A percentile compares a stretch with the other conserved stretches of the same genome.
phyloP scores from a whole-genome alignment of 352 stramenopile genomes.

The Phytophthora crassamura region DNA sequence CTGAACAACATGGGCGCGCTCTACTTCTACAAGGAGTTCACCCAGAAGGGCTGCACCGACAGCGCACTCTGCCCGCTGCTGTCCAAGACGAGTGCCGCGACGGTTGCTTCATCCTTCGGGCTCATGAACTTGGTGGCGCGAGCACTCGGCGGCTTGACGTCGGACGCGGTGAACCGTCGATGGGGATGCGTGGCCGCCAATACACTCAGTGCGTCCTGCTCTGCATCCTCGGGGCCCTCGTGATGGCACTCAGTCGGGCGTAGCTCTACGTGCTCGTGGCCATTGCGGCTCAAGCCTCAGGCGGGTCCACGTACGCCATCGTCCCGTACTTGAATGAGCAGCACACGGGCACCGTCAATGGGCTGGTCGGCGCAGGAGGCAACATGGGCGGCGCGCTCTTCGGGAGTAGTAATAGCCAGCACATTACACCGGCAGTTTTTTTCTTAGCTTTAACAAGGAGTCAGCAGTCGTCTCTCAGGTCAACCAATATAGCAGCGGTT shows the following conservation, averaged over 20 bases:
- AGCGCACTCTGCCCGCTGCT: slow-evolving; percentile 47
- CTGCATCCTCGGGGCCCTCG: slow-evolving; percentile 71
- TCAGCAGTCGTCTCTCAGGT: no score
- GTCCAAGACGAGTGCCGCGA: slow-evolving; percentile 72
- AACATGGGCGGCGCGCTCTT: slow-evolving; percentile 81
- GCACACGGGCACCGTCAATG: slow-evolving; percentile 71
- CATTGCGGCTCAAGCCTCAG: slow-evolving; percentile 89
- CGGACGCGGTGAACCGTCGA: slow-evolving; percentile 83
- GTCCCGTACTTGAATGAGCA: slow-evolving; percentile 77
- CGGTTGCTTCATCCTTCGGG: slow-evolving; percentile 93
- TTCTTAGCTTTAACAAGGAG: no score
- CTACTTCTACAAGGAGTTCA: slow-evolving; percentile 94
- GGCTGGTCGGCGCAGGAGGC: slow-evolving; percentile 67
- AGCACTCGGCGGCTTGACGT: slow-evolving; percentile 86
- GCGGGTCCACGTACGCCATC: slow-evolving; percentile 70
- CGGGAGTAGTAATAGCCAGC: no score
- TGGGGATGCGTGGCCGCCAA: slow-evolving; percentile 92
- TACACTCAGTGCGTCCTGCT: slow-evolving; percentile 86
- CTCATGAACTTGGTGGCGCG: slow-evolving; percentile 95
- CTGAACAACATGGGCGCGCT: slow-evolving; percentile 95
- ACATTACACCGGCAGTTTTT: no score
- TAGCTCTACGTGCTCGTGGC: slow-evolving; percentile 93
- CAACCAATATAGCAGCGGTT: no score
- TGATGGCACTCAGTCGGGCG: slow-evolving; percentile 90
- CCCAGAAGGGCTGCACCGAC: slow-evolving; percentile 53